Conservation (phyloP, 345 rosid species). For the Salix arbutifolia region DNA sequence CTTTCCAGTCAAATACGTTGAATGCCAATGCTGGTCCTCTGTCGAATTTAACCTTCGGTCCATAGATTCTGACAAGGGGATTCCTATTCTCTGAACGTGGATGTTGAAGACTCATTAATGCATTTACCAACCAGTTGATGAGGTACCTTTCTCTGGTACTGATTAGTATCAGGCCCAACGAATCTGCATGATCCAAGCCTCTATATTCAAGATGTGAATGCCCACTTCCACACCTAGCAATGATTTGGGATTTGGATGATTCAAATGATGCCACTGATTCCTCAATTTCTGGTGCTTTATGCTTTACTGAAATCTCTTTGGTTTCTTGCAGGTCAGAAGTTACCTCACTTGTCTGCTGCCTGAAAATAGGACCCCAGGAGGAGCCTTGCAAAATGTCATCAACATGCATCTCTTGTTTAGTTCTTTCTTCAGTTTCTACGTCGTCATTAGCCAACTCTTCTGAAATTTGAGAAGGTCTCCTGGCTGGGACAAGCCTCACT, state of each 20-base stretch:
- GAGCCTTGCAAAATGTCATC: slow-evolving; percentile 7
- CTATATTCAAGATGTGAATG: slow-evolving; percentile 38
- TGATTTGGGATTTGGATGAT: not conserved
- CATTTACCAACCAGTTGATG: slow-evolving; percentile 69
- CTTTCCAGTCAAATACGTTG: slow-evolving; percentile 88
- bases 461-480: slow-evolving; percentile 1
- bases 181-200: slow-evolving; percentile 73
- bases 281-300: slow-evolving; percentile 26
- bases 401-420: not conserved
- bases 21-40: slow-evolving; percentile 68
- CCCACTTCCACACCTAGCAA: not conserved
- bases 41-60: slow-evolving; percentile 47
- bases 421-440: not conserved
- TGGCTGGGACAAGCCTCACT: slow-evolving; percentile 32
- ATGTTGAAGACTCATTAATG: slow-evolving; percentile 58
- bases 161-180: slow-evolving; percentile 54
- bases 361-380: slow-evolving; percentile 14
- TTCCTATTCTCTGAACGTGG: slow-evolving; percentile 42
- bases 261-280: slow-evolving; percentile 25
- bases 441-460: slow-evolving; percentile 3
- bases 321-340: slow-evolving; percentile 16
- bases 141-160: slow-evolving; percentile 55
- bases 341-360: not conserved
- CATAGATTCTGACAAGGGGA: slow-evolving; percentile 56
- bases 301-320: slow-evolving; percentile 6